Conservation (phyloP, 108 stramenopile genomes). For the Conticribra guillardii region DNA sequence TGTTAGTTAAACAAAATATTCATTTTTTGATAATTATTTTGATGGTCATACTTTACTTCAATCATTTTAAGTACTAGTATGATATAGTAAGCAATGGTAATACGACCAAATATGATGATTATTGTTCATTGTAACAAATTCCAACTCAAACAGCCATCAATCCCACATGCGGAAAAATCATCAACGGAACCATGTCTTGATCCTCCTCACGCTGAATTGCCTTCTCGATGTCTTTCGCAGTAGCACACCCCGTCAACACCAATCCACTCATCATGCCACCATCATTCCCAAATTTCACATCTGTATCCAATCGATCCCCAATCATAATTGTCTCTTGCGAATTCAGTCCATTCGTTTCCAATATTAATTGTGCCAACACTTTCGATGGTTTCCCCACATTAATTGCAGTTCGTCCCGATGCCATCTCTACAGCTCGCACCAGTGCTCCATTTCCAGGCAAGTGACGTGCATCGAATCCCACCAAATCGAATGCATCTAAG, state of each 20-base stretch:
- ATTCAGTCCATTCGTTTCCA: conserved; percentile 46
- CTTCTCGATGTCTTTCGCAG: conserved; percentile 47
- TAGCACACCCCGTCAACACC: conserved; percentile 84
- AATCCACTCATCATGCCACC: conserved; percentile 71
- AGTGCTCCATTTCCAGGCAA: conserved; percentile 79
- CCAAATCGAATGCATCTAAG: conserved; percentile 76
- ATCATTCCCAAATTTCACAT: conserved; percentile 77
- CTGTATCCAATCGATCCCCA: conserved; percentile 92
- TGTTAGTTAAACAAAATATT: too few species aligned
- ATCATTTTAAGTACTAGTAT: too few species aligned
- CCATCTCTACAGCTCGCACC: conserved; percentile 70
- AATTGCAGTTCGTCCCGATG: conserved; percentile 63
- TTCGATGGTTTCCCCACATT: conserved; percentile 85
- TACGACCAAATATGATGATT: too few species aligned
- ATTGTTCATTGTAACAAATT: too few species aligned
- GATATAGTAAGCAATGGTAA: too few species aligned
- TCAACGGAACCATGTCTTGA: conserved; percentile 60
- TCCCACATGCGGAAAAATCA: conserved; percentile 71
- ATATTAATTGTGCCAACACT: conserved; percentile 56
- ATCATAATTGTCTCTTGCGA: conserved; percentile 71
- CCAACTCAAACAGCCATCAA: too few species aligned
- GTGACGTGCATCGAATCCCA: conserved; percentile 70
- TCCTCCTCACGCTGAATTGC: conserved; percentile 21
- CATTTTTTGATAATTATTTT: too few species aligned
- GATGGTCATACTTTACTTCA: too few species aligned